Conservation (phyloP, 495 filamentous ascomycete species). For the Hyphodiscus hymeniophilus region DNA sequence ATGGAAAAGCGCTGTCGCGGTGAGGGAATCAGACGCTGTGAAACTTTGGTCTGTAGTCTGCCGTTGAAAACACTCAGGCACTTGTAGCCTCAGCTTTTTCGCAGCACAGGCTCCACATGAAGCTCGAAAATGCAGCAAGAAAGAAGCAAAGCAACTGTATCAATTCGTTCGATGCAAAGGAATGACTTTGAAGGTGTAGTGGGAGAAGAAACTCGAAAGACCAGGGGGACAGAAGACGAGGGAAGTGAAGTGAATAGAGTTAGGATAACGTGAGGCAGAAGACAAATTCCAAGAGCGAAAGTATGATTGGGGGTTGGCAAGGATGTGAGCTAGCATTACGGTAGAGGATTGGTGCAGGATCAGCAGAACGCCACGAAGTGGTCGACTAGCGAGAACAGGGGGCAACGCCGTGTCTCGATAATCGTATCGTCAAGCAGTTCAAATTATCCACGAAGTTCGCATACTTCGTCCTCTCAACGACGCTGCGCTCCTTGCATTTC, state of each 20-base stretch:
- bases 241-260: background rate
- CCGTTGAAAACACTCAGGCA: background rate
- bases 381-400: too few relatives aligned
- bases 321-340: background rate
- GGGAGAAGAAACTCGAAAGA: slow-evolving; percentile 1
- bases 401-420: background rate
- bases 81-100: background rate
- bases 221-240: background rate
- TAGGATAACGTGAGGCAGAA: slow-evolving; percentile 1
- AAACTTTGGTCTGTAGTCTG: slow-evolving; percentile 15
- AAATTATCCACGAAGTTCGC: background rate
- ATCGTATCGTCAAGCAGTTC: too few relatives aligned
- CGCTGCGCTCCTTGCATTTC: background rate
- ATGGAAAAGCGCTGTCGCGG: background rate
- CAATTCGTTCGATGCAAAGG: slow-evolving; percentile 3
- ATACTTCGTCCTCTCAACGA: background rate
- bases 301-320: background rate
- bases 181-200: background rate
- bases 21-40: slow-evolving; percentile 6
- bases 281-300: background rate
- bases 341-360: background rate
- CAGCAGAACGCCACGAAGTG: background rate
- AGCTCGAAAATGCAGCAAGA: slow-evolving; percentile 1
- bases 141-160: slow-evolving; percentile 5
- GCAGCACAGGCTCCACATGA: background rate